These are phyloP conservation scores for Helianthus tuberosus DNA, from an alignment of 129 eudicot species.

Conservation along the genomic window DNA sequence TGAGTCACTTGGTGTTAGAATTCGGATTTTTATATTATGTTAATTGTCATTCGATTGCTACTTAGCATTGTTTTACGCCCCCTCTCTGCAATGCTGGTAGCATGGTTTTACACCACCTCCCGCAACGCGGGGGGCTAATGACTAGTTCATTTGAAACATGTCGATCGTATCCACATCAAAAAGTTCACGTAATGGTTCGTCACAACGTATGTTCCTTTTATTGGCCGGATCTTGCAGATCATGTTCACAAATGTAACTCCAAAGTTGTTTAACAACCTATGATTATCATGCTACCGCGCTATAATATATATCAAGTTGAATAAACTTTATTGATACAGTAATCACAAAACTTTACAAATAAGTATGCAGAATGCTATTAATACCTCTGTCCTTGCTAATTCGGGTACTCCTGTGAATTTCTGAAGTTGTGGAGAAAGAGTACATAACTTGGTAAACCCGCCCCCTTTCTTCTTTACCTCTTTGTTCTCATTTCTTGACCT, in stretches of 20 bases:
- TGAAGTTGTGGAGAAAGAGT: conserved; percentile 89
- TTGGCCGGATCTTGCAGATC: conserved; percentile 78
- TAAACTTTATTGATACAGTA: background rate
- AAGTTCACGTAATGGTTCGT: conserved; percentile 61
- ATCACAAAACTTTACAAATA: background rate
- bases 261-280: conserved; percentile 82
- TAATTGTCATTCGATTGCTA: too few relatives aligned
- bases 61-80: too few relatives aligned
- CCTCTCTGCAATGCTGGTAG: too few relatives aligned
- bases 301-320: too few relatives aligned
- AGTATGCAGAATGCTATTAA: background rate
- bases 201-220: conserved; percentile 73
- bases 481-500: conserved; percentile 56
- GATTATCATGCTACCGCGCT: background rate
- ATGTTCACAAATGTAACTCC: conserved; percentile 78
- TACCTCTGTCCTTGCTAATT: conserved; percentile 91
- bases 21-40: too few relatives aligned
- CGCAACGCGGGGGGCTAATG: too few relatives aligned
- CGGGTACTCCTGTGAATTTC: conserved; percentile 68
- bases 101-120: too few relatives aligned
- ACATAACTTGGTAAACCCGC: conserved; percentile 75
- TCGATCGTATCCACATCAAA: conserved; percentile 69
- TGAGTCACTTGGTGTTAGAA: too few relatives aligned
- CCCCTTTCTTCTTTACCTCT: conserved; percentile 72
- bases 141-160: conserved; percentile 93